Evolutionary conservation across 495 filamentous ascomycete species (phyloP).

Genomic region (Pseudomonodictys pantanalensis): DNA sequence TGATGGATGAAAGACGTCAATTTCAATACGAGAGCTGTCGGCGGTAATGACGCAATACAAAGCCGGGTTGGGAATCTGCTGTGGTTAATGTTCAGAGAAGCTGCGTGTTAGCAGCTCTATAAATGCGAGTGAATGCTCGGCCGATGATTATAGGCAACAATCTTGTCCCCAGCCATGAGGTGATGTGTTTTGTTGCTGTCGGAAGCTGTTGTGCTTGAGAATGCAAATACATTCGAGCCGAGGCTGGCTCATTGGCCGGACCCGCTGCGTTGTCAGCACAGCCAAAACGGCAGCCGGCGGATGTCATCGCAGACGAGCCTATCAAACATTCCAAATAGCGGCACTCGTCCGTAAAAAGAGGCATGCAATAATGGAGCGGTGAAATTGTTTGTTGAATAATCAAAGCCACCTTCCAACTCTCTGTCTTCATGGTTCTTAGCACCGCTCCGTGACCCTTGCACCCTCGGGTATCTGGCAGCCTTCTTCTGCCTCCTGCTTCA

Average conservation of each 20-base stretch:
- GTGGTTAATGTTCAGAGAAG: background rate
- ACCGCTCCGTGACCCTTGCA: too few species aligned
- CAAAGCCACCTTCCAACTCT: background rate
- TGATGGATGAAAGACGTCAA: background rate
- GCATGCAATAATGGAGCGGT: background rate
- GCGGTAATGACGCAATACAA: background rate
- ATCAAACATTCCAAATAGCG: background rate
- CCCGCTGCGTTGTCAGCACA: conserved; percentile 7
- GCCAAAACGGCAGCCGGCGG: background rate
- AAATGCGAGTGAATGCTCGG: background rate
- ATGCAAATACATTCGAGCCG: conserved; percentile 3
- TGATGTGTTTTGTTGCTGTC: background rate
- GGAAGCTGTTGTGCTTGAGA: background rate
- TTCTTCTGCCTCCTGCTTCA: too few species aligned
- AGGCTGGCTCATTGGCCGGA: background rate
- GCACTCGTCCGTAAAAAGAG: conserved; percentile 4
- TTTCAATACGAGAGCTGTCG: background rate
- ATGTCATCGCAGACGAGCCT: background rate
- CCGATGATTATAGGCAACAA: background rate
- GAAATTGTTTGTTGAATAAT: background rate
- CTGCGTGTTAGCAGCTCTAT: background rate
- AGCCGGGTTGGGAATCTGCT: background rate
- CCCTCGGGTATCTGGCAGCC: too few species aligned
- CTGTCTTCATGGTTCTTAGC: too few species aligned
- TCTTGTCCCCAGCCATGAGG: background rate